A percentile compares a stretch with the other conserved stretches of the same genome.
Conservation (phyloP, 148 eudicot species). For the Mesembryanthemum crystallinum region DNA sequence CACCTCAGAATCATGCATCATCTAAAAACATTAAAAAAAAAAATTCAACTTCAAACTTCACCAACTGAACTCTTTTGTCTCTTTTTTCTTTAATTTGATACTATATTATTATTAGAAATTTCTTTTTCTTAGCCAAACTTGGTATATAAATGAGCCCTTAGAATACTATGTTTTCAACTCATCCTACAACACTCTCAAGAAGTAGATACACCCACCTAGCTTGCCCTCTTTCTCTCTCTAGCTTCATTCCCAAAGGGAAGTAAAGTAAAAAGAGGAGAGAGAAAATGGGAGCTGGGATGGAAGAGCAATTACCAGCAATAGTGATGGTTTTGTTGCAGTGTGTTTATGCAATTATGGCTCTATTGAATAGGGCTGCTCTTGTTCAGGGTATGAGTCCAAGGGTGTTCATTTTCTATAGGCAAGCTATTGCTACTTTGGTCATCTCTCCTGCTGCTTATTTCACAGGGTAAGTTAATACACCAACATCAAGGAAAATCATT, state of each 20-base stretch:
- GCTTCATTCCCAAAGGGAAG: no score
- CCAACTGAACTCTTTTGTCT: not conserved
- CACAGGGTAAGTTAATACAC: slow-evolving; percentile 32
- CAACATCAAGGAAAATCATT: no score
- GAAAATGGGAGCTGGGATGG: slow-evolving; percentile 33
- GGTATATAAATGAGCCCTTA: not conserved
- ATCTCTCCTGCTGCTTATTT: slow-evolving; percentile 58
- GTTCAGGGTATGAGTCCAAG: slow-evolving; percentile 64
- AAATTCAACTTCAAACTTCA: not conserved
- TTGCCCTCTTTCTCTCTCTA: no score
- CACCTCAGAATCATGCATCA: not conserved
- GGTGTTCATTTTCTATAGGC: slow-evolving; percentile 68
- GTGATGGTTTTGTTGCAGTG: slow-evolving; percentile 52
- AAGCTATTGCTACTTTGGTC: slow-evolving; percentile 51
- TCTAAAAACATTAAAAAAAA: no score
- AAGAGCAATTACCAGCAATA: slow-evolving; percentile 47
- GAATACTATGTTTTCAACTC: not conserved
- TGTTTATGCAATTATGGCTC: slow-evolving; percentile 40
- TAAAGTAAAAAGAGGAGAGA: not conserved
- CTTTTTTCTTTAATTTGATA: not conserved
- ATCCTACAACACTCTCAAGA: no score
- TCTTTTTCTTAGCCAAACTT: not conserved
- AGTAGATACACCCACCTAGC: not conserved
- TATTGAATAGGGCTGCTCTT: slow-evolving; percentile 55
- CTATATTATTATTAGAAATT: not conserved